A percentile compares a stretch with the other conserved stretches of the same genome.
phyloP scores from a whole-genome alignment of 2,329 filamentous ascomycete genomes.

The Sordariomycetes sp. region DNA sequence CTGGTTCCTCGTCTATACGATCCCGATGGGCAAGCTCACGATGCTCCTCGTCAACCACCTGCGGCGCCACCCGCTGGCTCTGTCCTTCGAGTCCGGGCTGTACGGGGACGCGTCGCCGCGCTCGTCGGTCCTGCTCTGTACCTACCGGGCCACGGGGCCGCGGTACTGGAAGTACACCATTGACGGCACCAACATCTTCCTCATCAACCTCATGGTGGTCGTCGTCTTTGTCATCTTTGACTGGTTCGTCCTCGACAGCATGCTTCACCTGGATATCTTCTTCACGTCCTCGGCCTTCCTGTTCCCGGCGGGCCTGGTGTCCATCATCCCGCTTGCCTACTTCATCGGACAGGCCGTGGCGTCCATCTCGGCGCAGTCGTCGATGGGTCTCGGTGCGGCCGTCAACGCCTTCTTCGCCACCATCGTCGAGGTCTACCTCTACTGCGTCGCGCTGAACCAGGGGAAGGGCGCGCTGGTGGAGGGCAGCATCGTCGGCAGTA shows the following conservation, averaged over 20 bases:
- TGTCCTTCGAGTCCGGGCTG: slow-evolving; percentile 86
- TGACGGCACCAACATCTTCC: slow-evolving; percentile 96
- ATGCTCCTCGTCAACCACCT: slow-evolving; percentile 84
- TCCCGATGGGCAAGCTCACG: slow-evolving; percentile 96
- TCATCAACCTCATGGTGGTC: slow-evolving; percentile 90
- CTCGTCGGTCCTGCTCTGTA: slow-evolving; percentile 85
- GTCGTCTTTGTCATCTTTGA: slow-evolving; percentile 94
- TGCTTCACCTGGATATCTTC: slow-evolving; percentile 58
- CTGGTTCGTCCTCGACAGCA: slow-evolving; percentile 66
- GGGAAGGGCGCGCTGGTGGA: slow-evolving; percentile 91
- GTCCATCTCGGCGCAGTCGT: slow-evolving; percentile 96
- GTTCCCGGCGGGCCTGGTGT: slow-evolving; percentile 74
- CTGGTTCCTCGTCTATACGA: slow-evolving; percentile 96
- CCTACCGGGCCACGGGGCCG: slow-evolving; percentile 84
- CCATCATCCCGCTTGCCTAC: slow-evolving; percentile 93
- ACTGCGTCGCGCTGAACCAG: slow-evolving; percentile 85
- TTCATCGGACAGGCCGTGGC: slow-evolving; percentile 98
- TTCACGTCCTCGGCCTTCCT: slow-evolving; percentile 78
- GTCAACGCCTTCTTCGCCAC: slow-evolving; percentile 99
- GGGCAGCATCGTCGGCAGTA: slow-evolving; percentile 93
- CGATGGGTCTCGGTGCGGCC: slow-evolving; percentile 93
- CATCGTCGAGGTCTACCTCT: slow-evolving; percentile 93
- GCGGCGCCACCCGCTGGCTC: slow-evolving; percentile 78
- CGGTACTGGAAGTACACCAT: slow-evolving; percentile 99
- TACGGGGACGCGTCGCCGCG: slow-evolving; percentile 57